Base-by-base conservation (phyloP, 169 alveolate genomes). In the Eimeria falciformis region DNA sequence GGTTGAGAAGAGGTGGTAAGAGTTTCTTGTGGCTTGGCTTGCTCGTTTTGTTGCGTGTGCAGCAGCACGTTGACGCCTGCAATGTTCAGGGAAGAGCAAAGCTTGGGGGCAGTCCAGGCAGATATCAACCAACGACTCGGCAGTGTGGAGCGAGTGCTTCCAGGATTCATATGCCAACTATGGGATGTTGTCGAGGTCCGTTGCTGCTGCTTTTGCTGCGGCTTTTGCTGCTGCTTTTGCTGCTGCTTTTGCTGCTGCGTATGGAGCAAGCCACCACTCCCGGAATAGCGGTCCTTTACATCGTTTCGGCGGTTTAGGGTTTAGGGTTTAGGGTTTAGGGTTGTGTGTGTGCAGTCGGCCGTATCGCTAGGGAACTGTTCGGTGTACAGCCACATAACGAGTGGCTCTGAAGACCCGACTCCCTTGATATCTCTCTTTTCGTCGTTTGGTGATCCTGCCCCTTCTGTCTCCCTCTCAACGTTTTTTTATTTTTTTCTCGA, bases 1-100 rank as follows among this genome's bases (percentile, higher is more conserved):
- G 17, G n/a, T n/a, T n/a, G n/a, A n/a, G n/a, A n/a, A n/a, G n/a
- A n/a, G 73, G n/a, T 21, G 73, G 37, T 62, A 25, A 5, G 73
- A 25, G 11, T 62, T 11, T 62, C 37, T 21, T 62, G 73, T 25
- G 7, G 73, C 73, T 62, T 12, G 11, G 25, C 18, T 18, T 43
- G 4, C 21, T 5, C 77, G 77, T 11, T 21, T 37, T 71, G 37
- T 37, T 29, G 33, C 33, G 56, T 3, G 21, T n/a, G 33, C 90
- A 82, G 82, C 85, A 94, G 96, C 69, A 65, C 94, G 55, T 56
- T 94, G 37, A 94, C 92, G 17, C 96, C 96, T 29, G 96, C 90
- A n/a, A 91, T 89, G 85, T 83, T 94, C 75, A 69, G 85, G 53
- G 83, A 94, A 46, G 96, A 81, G 21, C 56, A 66, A 53, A 83